Conservation (phyloP, 768 basidiomycete genomes). For the Hygrophoropsis aurantiaca region DNA sequence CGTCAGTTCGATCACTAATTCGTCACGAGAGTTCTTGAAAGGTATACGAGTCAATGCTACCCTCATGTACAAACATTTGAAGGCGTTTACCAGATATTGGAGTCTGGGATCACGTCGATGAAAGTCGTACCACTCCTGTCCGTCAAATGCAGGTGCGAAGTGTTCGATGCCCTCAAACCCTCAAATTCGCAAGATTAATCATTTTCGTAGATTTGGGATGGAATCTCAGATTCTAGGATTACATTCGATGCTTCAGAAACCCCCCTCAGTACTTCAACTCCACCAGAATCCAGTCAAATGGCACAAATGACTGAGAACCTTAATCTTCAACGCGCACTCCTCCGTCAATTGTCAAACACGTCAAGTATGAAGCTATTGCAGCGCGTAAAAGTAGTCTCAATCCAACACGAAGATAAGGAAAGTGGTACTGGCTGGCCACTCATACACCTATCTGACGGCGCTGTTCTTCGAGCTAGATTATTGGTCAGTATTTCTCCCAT, state of each 20-base stretch:
- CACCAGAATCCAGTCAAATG: conserved; percentile 48
- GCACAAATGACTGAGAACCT: conserved; percentile 88
- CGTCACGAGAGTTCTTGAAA: conserved; percentile 64
- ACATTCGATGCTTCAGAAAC: conserved; percentile 59
- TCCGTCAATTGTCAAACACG: conserved; percentile 57
- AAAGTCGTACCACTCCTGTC: conserved; percentile 64
- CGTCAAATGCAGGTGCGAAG: conserved; percentile 79
- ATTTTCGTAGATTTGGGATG: conserved; percentile 81
- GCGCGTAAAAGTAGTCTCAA: conserved; percentile 71
- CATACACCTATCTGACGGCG: conserved; percentile 70
- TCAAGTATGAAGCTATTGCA: conserved; percentile 66
- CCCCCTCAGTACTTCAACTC: conserved; percentile 24
- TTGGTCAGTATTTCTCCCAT: conserved; percentile 47
- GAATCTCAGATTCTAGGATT: conserved; percentile 77
- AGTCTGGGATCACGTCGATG: conserved; percentile 79
- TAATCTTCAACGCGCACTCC: conserved; percentile 85
- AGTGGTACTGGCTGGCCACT: conserved; percentile 74
- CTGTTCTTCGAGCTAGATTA: conserved; percentile 66
- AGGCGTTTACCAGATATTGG: conserved; percentile 59
- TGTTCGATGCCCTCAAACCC: background rate
- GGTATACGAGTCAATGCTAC: conserved; percentile 38
- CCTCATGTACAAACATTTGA: background rate
- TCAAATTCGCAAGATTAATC: conserved; percentile 2
- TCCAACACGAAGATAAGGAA: conserved; percentile 43
- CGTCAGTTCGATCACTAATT: conserved; percentile 82